A percentile compares a stretch with the other conserved stretches of the same genome.
phyloP scores from a whole-genome alignment of 179 eudicot species.

The Dionaea muscipula region DNA sequence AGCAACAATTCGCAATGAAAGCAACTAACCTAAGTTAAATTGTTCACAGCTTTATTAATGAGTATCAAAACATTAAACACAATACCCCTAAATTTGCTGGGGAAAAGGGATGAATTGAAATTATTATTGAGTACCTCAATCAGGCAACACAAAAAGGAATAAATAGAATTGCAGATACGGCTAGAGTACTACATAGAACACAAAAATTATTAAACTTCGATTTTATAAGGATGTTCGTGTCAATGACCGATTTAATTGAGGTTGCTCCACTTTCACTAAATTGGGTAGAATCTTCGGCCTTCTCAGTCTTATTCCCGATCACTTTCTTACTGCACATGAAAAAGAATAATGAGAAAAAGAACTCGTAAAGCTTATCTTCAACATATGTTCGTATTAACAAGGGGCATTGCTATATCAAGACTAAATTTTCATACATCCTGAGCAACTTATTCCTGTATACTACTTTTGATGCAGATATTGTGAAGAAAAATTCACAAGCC shows the following conservation, averaged over 20 bases:
- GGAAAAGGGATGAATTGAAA: too few relatives aligned
- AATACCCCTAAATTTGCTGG: too few relatives aligned
- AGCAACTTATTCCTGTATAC: neutral
- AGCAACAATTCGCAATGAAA: too few relatives aligned
- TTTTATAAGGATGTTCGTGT: slow-evolving; percentile 9
- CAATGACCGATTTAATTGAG: slow-evolving; percentile 13
- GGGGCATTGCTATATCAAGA: neutral
- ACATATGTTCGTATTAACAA: neutral
- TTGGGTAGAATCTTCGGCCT: slow-evolving; percentile 42
- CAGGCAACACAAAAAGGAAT: slow-evolving; percentile 16
- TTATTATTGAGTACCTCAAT: slow-evolving; percentile 15
- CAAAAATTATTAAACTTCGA: slow-evolving; percentile 7
- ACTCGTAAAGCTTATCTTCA: neutral
- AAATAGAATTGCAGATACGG: slow-evolving; percentile 18
- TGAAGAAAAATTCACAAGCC: neutral
- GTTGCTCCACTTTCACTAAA: slow-evolving; percentile 36
- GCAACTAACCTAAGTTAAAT: too few relatives aligned
- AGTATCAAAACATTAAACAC: too few relatives aligned
- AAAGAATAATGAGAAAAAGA: neutral
- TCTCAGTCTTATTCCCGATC: slow-evolving; percentile 27
- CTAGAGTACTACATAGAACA: slow-evolving; percentile 18
- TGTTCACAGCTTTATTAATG: too few relatives aligned
- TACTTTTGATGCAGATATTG: neutral
- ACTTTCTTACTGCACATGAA: slow-evolving; percentile 38
- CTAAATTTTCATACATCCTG: neutral